A percentile compares a stretch with the other conserved stretches of the same genome.
Conservation (phyloP, 192 early-diverging fungal genomes). For the Gryganskiella cystojenkinii region DNA sequence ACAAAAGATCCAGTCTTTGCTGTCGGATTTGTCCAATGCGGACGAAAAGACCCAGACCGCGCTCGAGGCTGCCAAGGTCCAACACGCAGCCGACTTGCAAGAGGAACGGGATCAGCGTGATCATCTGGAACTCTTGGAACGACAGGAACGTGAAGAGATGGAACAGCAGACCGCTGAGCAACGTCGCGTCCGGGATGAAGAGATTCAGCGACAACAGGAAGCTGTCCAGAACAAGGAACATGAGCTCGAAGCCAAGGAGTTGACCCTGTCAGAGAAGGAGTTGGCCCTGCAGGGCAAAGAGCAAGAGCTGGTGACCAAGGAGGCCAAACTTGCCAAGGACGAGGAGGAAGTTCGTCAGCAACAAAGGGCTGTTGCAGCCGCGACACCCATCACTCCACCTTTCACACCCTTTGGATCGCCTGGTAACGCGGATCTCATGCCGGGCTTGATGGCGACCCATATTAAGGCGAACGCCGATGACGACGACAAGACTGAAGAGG, state of each 20-base stretch:
- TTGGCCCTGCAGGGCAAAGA: conserved; percentile 17
- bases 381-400: conserved; percentile 30
- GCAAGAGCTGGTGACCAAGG: conserved; percentile 29
- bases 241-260: conserved; percentile 26
- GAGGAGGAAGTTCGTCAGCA: conserved; percentile 6
- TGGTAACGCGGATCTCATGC: conserved; percentile 22
- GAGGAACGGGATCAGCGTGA: conserved; percentile 44
- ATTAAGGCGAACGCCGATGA: neutral
- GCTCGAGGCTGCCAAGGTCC: conserved; percentile 13
- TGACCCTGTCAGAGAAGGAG: conserved; percentile 27
- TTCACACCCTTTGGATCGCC: conserved; percentile 48
- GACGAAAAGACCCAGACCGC: conserved; percentile 24
- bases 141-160: conserved; percentile 32
- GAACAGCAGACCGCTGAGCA: conserved; percentile 15
- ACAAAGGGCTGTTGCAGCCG: conserved; percentile 11
- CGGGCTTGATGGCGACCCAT: conserved; percentile 31
- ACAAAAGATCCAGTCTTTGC: conserved; percentile 34
- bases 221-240: conserved; percentile 34
- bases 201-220: conserved; percentile 10
- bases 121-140: conserved; percentile 29
- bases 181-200: conserved; percentile 15
- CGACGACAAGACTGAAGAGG: conserved; percentile 2
- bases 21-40: conserved; percentile 17
- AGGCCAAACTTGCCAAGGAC: neutral
- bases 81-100: conserved; percentile 22